Base-by-base conservation (phyloP, 2,329 filamentous ascomycete species). In the Fusarium tuaranense region DNA sequence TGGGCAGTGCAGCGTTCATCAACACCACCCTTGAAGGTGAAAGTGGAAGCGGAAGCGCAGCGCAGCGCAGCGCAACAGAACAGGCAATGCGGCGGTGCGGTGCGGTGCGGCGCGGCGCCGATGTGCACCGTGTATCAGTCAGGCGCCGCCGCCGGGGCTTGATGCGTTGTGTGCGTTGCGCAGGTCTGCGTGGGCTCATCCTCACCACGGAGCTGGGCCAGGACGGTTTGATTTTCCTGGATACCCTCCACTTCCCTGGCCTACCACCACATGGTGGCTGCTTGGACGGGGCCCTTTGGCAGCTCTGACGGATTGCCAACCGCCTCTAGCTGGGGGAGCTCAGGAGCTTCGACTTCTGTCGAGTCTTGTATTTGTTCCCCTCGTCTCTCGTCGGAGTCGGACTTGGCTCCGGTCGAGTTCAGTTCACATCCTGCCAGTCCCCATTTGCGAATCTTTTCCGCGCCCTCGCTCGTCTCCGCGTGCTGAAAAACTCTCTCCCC, bases 371-470 rank as follows among this genome's bases (percentile, higher is more conserved):
- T 73, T 76, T 74, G 62, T 68, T 76, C 74, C 75, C 74, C 73
- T 75, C 73, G 76, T 77, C 69, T 67, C 65, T 79, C 48, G 76
- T 79, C 78, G 78, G 78, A 79, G 76, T 53, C 78, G 78, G 78
- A 70, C 78, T 78, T 78, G 73, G 75, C 78, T 79, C 78, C 78
- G 77, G 78, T 72, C 75, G 55, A 79, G 70, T 78, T 78, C 76
- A 73, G 69, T 78, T 79, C 72, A 77, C 69, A 75, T 77, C 65
- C 74, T 79, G 69, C 77, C 77, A 73, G 76, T 79, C 74, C 76
- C 77, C 72, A 77, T 79, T 77, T 71, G 69, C 73, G 75, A 77
- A 77, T 79, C 76, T 78, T 78, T 79, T 78, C 68, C 68, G 73
- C 68, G 75, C 70, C 77, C 76, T 78, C 69, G 67, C 73, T 73